Base-by-base conservation (phyloP, 2,329 filamentous ascomycete genomes). In the Talaromyces sp. region DNA sequence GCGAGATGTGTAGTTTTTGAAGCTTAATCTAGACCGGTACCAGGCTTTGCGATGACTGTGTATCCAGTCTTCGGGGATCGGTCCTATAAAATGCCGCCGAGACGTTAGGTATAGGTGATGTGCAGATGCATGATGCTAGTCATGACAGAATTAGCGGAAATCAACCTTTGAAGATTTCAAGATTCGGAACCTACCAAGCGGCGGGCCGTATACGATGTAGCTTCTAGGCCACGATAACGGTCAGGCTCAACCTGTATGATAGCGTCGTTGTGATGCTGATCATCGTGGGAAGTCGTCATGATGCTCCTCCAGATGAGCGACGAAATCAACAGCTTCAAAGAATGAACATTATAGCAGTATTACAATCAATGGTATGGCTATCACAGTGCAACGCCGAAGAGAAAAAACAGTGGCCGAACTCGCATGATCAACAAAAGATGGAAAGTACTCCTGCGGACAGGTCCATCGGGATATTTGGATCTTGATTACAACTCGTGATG, bases 1-100 rank as follows among this genome's bases (percentile, higher is more conserved):
- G 37, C 77, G 72, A 1, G 82, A 83, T 3, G 80, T 80, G 68
- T 83, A 83, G 56, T 82, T 79, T 61, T 72, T 79, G 45, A 82
- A 71, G 35, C 73, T 76, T 1, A 83, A 66, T 56, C 80, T 75
- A 45, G 74, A 72, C 66, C 79, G 84, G 75, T 88, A 89, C 87
- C 87, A 89, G 65, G 85, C 82, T 70, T 86, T 87, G 61, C 86
- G 81, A 73, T 89, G 85, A 67, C 83, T 85, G 69, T 85, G 85
- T 62, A 89, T 80, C 87, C 87, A 89, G 64, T 85, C 86, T 70
- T 86, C 84, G 52, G 87, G 87, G 41, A 89, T 86, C 41, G 87
- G 87, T 0, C 87, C 87, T 66, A 89, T 87, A 75, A 89, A 89
- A 75, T 84, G 85, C 63, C 87, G 84, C 63, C 84, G 81, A 61